Evolutionary conservation across 257 asterid genomes (phyloP), one percentile per base, ranked within the genome.

Genomic region (Gynochthodes officinalis): DNA sequence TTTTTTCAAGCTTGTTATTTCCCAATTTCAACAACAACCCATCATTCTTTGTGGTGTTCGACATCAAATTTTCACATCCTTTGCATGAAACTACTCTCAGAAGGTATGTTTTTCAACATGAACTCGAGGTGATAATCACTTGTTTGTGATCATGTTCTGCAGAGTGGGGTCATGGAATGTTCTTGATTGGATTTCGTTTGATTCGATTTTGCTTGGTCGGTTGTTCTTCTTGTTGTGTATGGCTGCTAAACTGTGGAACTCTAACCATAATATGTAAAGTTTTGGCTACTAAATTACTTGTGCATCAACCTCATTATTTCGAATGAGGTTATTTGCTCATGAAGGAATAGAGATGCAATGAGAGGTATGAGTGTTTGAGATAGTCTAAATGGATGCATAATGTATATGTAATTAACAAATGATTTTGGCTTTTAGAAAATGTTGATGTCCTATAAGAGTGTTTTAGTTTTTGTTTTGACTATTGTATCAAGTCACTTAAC

Each of bases 261-360:
- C 12, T 61, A n/a, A n/a, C n/a, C n/a, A n/a, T n/a, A n/a, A n/a
- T n/a, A n/a, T n/a, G n/a, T n/a, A n/a, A n/a, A n/a, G n/a, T n/a
- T n/a, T n/a, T n/a, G n/a, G n/a, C n/a, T n/a, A n/a, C n/a, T n/a
- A n/a, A n/a, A n/a, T n/a, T n/a, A n/a, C n/a, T n/a, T n/a, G n/a
- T n/a, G n/a, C n/a, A n/a, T n/a, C n/a, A n/a, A n/a, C n/a, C n/a
- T n/a, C n/a, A n/a, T 61, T 33, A 7, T 16, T 61, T 60, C 4
- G 12, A 5, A 28, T 61, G n/a, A n/a, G n/a, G n/a, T n/a, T n/a
- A n/a, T n/a, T 92, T 71, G 94, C 97, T 69, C 89, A 86, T 53
- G 96, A 86, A 72, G 85, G 67, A 53, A 66, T 78, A 77, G 77
- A 78, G 46, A 73, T 35, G 27, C 54, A 37, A 42, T 71, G 28